Evolutionary conservation across 352 stramenopile genomes (phyloP).

Genomic region (Globisporangium apiculatum): DNA sequence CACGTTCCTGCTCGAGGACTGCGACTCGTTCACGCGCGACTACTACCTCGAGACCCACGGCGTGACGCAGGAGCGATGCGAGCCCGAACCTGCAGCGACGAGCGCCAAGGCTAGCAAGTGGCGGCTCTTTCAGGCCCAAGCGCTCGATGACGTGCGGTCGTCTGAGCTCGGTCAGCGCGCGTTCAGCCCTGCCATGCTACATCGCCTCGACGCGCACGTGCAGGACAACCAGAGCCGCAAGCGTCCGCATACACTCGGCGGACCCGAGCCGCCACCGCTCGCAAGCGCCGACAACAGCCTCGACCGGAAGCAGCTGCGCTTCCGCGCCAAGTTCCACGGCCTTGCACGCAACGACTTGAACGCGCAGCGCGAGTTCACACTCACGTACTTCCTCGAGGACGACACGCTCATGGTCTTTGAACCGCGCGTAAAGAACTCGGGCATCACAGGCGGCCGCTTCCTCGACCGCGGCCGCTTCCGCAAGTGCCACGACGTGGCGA

Average conservation of each 20-base stretch:
- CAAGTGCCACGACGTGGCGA: conserved; percentile 20
- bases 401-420: conserved; percentile 77
- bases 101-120: conserved; percentile 28
- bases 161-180: conserved; percentile 3
- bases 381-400: conserved; percentile 78
- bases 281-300: conserved; percentile 22
- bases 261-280: conserved; percentile 19
- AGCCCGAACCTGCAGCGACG: conserved; percentile 11
- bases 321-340: conserved; percentile 57
- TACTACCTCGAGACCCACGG: conserved; percentile 85
- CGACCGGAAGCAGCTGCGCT: conserved; percentile 65
- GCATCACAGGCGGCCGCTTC: conserved; percentile 56
- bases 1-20: conserved; percentile 86
- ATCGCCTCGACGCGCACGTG: conserved; percentile 10
- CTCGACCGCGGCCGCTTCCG: conserved; percentile 68
- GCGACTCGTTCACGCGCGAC: conserved; percentile 85
- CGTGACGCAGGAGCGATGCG: conserved; percentile 67
- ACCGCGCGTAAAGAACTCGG: conserved; percentile 57
- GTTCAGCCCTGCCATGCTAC: conserved; percentile 13
- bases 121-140: conserved; percentile 40
- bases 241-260: not conserved
- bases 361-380: conserved; percentile 52
- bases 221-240: conserved; percentile 16
- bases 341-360: conserved; percentile 28
- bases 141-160: not conserved